Evolutionary conservation across 2,329 filamentous ascomycete species (phyloP).

Genomic region (Colletotrichum plurivorum): DNA sequence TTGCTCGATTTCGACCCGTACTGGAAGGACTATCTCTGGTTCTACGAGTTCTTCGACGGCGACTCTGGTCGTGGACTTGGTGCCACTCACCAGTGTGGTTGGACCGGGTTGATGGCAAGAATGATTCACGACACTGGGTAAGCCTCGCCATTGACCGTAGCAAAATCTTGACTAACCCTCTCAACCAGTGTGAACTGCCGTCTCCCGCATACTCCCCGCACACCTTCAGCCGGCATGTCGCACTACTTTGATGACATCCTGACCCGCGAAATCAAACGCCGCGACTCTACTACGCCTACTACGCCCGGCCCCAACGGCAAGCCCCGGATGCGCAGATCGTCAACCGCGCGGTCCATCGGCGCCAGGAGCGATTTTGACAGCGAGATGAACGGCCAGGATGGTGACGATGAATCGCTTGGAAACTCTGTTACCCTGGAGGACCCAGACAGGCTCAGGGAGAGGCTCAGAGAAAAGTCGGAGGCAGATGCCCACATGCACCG

Average conservation of each 20-base stretch:
- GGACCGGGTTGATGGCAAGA: conserved; percentile 95
- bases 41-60: conserved; percentile 97
- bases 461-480: conserved; percentile 63
- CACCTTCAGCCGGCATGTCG: conserved; percentile 84
- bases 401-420: conserved; percentile 51
- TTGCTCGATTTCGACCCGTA: conserved; percentile 90
- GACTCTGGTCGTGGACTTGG: conserved; percentile 91
- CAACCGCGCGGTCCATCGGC: conserved; percentile 86
- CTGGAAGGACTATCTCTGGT: conserved; percentile 96
- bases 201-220: conserved; percentile 92
- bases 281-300: conserved; percentile 54
- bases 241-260: conserved; percentile 98
- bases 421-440: conserved; percentile 35
- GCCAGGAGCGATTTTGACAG: conserved; percentile 83
- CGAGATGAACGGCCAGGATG: conserved; percentile 62
- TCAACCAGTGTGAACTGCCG: conserved; percentile 82
- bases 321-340: conserved; percentile 79
- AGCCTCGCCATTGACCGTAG: conserved; percentile 48
- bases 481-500: conserved; percentile 81
- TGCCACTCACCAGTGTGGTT: conserved; percentile 94
- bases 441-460: conserved; percentile 61
- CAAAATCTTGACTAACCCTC: conserved; percentile 1
- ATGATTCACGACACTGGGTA: conserved; percentile 99
- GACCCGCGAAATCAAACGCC: conserved; percentile 65
- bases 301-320: conserved; percentile 46